These are phyloP conservation scores for Lactarius pseudohatsudake DNA, from an alignment of 768 basidiomycete genomes.

Conservation along the genomic window DNA sequence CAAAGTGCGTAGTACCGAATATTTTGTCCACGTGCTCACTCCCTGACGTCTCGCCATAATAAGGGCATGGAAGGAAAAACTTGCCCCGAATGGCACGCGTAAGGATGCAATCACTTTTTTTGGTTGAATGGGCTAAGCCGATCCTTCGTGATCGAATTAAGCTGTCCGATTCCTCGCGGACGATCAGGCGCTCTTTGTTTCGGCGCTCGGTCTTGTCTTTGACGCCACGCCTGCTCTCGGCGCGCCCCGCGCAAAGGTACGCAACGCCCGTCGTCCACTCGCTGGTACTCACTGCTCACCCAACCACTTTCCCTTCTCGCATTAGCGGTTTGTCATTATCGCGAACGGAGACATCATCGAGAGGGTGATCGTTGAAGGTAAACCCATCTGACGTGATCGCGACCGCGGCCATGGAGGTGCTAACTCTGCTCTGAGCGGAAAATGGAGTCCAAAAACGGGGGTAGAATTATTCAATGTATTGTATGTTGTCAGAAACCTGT, in stretches of 20 bases:
- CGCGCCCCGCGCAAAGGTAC: slow-evolving; percentile 57
- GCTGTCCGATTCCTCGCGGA: slow-evolving; percentile 46
- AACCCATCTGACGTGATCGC: slow-evolving; percentile 40
- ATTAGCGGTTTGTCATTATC: slow-evolving; percentile 62
- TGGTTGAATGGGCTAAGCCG: not conserved
- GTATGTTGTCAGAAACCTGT: not conserved
- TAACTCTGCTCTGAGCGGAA: slow-evolving; percentile 34
- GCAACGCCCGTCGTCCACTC: not conserved
- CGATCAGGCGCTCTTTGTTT: slow-evolving; percentile 54
- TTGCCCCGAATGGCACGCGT: slow-evolving; percentile 59
- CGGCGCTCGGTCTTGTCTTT: slow-evolving; percentile 44
- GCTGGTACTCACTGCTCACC: no score
- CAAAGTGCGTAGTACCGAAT: slow-evolving; percentile 18
- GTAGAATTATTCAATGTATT: not conserved
- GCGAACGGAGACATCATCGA: slow-evolving; percentile 68
- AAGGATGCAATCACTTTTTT: slow-evolving; percentile 25
- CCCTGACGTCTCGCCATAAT: not conserved
- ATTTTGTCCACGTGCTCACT: not conserved
- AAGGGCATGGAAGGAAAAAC: slow-evolving; percentile 62
- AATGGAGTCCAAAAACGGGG: not conserved
- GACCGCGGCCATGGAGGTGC: slow-evolving; percentile 45
- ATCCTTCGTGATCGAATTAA: slow-evolving; percentile 11
- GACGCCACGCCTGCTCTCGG: slow-evolving; percentile 59
- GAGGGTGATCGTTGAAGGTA: slow-evolving; percentile 51
- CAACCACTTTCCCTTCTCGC: not conserved